phyloP scores from a whole-genome alignment of 139 green algal genomes.

The Closterium sp. region DNA sequence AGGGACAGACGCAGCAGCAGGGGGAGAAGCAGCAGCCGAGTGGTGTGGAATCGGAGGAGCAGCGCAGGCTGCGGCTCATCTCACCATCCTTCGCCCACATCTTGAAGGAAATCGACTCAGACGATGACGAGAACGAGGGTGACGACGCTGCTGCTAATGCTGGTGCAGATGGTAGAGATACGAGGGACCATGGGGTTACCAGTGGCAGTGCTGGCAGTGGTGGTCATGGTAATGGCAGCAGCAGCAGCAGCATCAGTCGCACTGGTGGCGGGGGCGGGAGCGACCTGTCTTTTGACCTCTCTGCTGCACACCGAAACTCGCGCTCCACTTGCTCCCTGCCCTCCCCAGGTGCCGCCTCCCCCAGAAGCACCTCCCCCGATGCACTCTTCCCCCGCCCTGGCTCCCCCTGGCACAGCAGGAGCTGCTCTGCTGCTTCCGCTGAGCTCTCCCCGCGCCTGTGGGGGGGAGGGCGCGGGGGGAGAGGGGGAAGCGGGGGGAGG shows the following conservation, averaged over 20 bases:
- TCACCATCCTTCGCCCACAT: background rate
- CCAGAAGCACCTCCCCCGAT: background rate
- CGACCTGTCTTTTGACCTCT: too few relatives aligned
- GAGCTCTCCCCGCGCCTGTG: background rate
- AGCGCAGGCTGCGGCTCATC: background rate
- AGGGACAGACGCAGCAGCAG: background rate
- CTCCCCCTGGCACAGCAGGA: background rate
- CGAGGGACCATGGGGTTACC: background rate
- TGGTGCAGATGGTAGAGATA: background rate
- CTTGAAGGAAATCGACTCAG: background rate
- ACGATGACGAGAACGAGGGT: background rate
- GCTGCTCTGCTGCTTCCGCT: background rate
- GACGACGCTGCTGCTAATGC: background rate
- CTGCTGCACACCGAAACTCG: background rate
- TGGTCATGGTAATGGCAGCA: too few relatives aligned
- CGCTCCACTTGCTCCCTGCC: background rate
- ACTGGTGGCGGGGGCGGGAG: too few relatives aligned
- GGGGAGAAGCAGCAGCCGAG: background rate
- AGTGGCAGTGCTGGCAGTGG: background rate
- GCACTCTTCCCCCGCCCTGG: background rate
- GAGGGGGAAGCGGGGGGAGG: too few relatives aligned
- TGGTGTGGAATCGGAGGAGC: background rate
- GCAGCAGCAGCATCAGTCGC: too few relatives aligned
- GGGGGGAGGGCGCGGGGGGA: background rate
- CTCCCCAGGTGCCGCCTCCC: background rate